phyloP scores from a whole-genome alignment of 2,329 filamentous ascomycete genomes.

The Venturia pyrina region DNA sequence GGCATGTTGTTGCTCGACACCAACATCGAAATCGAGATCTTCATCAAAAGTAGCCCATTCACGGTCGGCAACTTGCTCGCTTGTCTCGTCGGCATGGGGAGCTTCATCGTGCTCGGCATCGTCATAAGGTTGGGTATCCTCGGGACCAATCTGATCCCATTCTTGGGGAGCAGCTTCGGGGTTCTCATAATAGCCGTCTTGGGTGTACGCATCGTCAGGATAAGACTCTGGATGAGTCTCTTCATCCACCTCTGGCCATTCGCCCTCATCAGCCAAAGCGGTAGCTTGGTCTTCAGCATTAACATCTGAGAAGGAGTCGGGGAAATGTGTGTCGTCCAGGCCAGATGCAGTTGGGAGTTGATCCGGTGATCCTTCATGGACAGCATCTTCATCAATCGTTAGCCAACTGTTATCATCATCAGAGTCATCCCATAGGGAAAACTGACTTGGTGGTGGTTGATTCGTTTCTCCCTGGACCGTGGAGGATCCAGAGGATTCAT shows the following conservation, averaged over 20 bases:
- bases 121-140: background rate
- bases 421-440: conserved; percentile 13
- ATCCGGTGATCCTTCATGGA: conserved; percentile 14
- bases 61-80: background rate
- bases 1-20: background rate
- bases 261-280: background rate
- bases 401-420: conserved; percentile 7
- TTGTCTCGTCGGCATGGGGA: background rate
- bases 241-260: background rate
- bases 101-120: background rate
- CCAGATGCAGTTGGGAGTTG: background rate
- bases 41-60: background rate
- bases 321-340: background rate
- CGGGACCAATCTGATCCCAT: background rate
- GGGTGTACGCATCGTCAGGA: background rate
- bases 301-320: background rate
- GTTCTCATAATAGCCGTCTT: background rate
- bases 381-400: conserved; percentile 9
- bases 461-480: conserved; percentile 25
- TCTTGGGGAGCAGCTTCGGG: background rate
- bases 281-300: background rate
- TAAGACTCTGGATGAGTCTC: background rate
- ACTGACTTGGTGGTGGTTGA: conserved; percentile 12
- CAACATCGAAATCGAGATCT: background rate
- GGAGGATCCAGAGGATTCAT: conserved; percentile 21